These are phyloP conservation scores for Cladosporium sphaerospermum DNA, from an alignment of 2,329 filamentous ascomycete genomes.

Conservation along the genomic window DNA sequence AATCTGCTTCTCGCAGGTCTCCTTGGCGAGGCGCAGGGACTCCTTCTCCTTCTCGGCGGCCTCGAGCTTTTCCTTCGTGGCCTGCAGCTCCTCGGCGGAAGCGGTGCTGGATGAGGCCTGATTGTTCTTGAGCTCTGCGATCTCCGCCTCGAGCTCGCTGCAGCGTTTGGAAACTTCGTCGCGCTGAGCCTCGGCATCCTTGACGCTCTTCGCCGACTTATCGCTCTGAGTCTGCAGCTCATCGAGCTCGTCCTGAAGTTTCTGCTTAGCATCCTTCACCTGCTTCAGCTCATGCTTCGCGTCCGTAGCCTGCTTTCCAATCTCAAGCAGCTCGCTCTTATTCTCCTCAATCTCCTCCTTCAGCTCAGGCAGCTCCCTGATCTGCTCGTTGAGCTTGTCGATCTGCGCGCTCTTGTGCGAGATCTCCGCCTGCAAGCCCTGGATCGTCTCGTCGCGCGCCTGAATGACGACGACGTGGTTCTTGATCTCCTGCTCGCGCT, in stretches of 20 bases:
- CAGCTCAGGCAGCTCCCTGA: slow-evolving; percentile 15
- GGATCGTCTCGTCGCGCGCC: slow-evolving; percentile 68
- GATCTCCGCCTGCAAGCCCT: slow-evolving; percentile 49
- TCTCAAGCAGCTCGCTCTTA: slow-evolving; percentile 21
- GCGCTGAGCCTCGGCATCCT: slow-evolving; percentile 23
- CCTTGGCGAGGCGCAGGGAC: slow-evolving; percentile 57
- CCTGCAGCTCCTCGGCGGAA: slow-evolving; percentile 56
- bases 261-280: slow-evolving; percentile 22
- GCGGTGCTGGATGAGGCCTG: slow-evolving; percentile 16
- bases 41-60: slow-evolving; percentile 51
- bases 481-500: slow-evolving; percentile 20
- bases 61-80: slow-evolving; percentile 22
- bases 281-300: slow-evolving; percentile 27
- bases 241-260: slow-evolving; percentile 23
- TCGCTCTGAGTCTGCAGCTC: slow-evolving; percentile 20
- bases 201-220: slow-evolving; percentile 17
- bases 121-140: slow-evolving; percentile 41
- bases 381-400: slow-evolving; percentile 19
- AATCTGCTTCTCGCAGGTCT: slow-evolving; percentile 66
- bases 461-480: slow-evolving; percentile 25
- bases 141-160: slow-evolving; percentile 55
- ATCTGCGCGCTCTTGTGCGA: slow-evolving; percentile 19
- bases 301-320: slow-evolving; percentile 24
- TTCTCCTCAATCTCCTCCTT: slow-evolving; percentile 21
- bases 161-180: slow-evolving; percentile 20